These are phyloP conservation scores for Aspergillus fumigatus DNA, from an alignment of 2,329 filamentous ascomycete genomes.

Conservation along the genomic window DNA sequence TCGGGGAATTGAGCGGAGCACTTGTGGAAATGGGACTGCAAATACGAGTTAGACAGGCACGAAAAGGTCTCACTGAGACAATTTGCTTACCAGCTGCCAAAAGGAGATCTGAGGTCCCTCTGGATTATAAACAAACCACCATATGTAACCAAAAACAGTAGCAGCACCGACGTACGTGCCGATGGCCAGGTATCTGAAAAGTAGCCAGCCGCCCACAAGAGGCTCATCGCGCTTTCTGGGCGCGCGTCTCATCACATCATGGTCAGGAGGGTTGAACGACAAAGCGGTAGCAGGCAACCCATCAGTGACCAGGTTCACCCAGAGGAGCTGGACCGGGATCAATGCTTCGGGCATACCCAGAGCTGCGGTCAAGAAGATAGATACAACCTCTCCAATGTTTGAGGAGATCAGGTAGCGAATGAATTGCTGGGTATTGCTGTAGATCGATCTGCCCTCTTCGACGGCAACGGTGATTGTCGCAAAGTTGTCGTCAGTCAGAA, in stretches of 20 bases:
- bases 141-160: conserved; percentile 96
- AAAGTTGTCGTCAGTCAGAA: conserved; percentile 97
- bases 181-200: conserved; percentile 96
- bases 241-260: conserved; percentile 92
- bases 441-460: conserved; percentile 95
- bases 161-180: conserved; percentile 91
- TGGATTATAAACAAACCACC: conserved; percentile 98
- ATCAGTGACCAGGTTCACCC: conserved; percentile 98
- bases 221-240: conserved; percentile 90
- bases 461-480: conserved; percentile 94
- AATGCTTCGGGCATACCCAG: conserved; percentile 96
- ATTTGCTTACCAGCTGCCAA: conserved; percentile 63
- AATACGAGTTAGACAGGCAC: conserved; percentile 11
- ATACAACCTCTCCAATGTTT: conserved; percentile 98
- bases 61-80: not conserved
- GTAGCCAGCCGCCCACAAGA: conserved; percentile 91
- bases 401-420: conserved; percentile 98
- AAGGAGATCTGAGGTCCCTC: conserved; percentile 88
- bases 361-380: conserved; percentile 95
- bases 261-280: conserved; percentile 97
- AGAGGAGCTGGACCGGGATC: conserved; percentile 93
- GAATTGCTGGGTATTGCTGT: conserved; percentile 99
- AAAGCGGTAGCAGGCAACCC: conserved; percentile 93
- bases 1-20: conserved; percentile 82
- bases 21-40: conserved; percentile 78